These are phyloP conservation scores for Fusarium lyarnte DNA, from an alignment of 2,329 filamentous ascomycete species.

Conservation along the genomic window DNA sequence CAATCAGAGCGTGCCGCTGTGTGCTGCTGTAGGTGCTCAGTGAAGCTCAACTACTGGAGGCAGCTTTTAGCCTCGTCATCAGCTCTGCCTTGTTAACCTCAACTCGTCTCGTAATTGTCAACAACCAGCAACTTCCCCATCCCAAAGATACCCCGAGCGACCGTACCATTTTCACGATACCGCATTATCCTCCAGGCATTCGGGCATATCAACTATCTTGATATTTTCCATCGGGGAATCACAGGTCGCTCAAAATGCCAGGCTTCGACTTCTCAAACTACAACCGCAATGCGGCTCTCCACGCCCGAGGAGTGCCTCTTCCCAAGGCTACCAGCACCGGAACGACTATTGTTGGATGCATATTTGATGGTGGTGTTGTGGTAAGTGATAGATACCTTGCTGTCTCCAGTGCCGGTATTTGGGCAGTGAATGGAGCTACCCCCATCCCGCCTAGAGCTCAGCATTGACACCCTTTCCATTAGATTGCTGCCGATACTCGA, in stretches of 20 bases:
- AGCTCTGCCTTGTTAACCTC: constrained; percentile 49
- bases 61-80: constrained; percentile 67
- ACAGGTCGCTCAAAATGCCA: constrained; percentile 72
- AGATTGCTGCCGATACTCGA: constrained; percentile 98
- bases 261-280: constrained; percentile 99
- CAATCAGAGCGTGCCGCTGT: constrained; percentile 39
- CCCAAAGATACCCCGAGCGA: constrained; percentile 38
- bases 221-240: constrained; percentile 21
- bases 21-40: constrained; percentile 15
- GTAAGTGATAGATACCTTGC: constrained; percentile 59
- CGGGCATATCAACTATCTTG: background rate
- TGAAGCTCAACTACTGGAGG: constrained; percentile 51
- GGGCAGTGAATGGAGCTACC: constrained; percentile 1
- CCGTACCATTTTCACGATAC: constrained; percentile 17
- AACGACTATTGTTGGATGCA: constrained; percentile 97
- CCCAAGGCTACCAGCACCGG: constrained; percentile 98
- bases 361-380: constrained; percentile 96
- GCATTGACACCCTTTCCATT: constrained; percentile 29
- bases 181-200: background rate
- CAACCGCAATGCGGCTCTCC: constrained; percentile 97
- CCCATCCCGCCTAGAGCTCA: constrained; percentile 10
- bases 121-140: constrained; percentile 33
- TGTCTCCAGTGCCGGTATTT: background rate
- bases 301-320: constrained; percentile 90
- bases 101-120: constrained; percentile 23